Evolutionary conservation across 305 asterid species (phyloP).

Genomic region (Solanum hybrid): DNA sequence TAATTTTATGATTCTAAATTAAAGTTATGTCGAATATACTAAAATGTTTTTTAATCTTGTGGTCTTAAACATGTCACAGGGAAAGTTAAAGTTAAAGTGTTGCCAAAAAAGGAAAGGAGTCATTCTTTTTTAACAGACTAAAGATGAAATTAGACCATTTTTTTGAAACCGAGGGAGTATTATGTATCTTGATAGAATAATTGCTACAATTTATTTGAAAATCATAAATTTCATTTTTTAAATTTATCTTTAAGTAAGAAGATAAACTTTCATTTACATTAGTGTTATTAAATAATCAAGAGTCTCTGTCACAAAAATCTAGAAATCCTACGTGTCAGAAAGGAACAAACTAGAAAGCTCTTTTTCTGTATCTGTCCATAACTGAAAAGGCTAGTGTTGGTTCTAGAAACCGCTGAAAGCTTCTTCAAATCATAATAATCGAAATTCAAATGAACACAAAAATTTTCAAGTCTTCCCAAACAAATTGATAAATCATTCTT

Average conservation of each 20-base stretch:
- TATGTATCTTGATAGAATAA: not conserved
- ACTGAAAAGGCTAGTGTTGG: not conserved
- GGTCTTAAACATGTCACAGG: rapidly evolving
- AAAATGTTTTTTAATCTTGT: too few species aligned
- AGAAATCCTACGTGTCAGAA: not conserved
- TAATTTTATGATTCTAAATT: not conserved
- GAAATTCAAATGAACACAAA: not conserved
- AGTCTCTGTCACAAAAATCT: not conserved
- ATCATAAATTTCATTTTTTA: not conserved
- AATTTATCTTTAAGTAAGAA: not conserved
- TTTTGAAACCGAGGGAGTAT: too few species aligned
- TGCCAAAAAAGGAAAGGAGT: rapidly evolving
- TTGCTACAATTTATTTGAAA: not conserved
- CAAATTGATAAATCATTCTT: not conserved
- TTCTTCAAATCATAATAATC: slow-evolving; percentile 14
- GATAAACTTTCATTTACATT: not conserved
- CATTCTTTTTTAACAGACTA: too few species aligned
- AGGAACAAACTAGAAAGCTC: not conserved
- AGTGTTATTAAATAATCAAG: not conserved
- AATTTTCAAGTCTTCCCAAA: not conserved
- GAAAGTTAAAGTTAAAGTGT: too few species aligned
- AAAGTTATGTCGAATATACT: too few species aligned
- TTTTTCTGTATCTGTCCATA: not conserved
- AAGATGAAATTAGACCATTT: not conserved
- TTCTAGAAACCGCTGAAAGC: slow-evolving; percentile 47